These are phyloP conservation scores for Saccharomyces kudriavzevii DNA, from an alignment of 805 yeast genomes.

Conservation along the genomic window DNA sequence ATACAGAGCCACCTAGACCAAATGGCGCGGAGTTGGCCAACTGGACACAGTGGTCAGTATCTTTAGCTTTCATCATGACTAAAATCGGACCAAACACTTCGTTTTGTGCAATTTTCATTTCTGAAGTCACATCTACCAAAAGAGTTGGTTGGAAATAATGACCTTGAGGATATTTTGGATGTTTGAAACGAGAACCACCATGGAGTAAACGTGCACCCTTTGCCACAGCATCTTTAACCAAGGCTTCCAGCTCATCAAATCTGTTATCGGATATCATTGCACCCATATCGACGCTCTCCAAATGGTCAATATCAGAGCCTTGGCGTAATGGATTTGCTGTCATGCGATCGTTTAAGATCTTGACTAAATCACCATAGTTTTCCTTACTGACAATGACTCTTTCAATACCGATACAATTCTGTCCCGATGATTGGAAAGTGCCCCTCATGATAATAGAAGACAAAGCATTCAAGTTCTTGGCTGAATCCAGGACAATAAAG, in stretches of 20 bases:
- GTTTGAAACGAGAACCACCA: slow-evolving; percentile 76
- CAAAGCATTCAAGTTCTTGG: slow-evolving; percentile 44
- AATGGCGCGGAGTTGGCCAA: slow-evolving; percentile 79
- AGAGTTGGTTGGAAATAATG: slow-evolving; percentile 89
- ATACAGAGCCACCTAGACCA: slow-evolving; percentile 89
- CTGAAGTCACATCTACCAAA: slow-evolving; percentile 67
- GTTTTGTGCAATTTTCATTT: slow-evolving; percentile 72
- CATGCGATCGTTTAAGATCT: slow-evolving; percentile 50
- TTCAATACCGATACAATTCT: slow-evolving; percentile 96
- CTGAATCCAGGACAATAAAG: slow-evolving; percentile 77
- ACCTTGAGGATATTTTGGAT: slow-evolving; percentile 93
- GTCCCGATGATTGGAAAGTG: slow-evolving; percentile 94
- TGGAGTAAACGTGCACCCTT: slow-evolving; percentile 72
- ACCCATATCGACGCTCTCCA: slow-evolving; percentile 90
- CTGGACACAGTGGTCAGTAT: slow-evolving; percentile 58
- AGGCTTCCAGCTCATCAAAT: slow-evolving; percentile 55
- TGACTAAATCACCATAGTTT: slow-evolving; percentile 56
- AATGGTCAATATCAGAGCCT: slow-evolving; percentile 89
- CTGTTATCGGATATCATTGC: slow-evolving; percentile 81
- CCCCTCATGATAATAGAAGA: slow-evolving; percentile 89
- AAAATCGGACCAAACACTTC: slow-evolving; percentile 95
- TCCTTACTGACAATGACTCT: slow-evolving; percentile 75
- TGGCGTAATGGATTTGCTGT: slow-evolving; percentile 45
- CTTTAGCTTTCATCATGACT: slow-evolving; percentile 64
- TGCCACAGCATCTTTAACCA: slow-evolving; percentile 64